Percentiles rank a stretch among this genome's conserved stretches.
Conservation (phyloP, 2,329 filamentous ascomycete genomes). For the Trichoderma simmonsii region DNA sequence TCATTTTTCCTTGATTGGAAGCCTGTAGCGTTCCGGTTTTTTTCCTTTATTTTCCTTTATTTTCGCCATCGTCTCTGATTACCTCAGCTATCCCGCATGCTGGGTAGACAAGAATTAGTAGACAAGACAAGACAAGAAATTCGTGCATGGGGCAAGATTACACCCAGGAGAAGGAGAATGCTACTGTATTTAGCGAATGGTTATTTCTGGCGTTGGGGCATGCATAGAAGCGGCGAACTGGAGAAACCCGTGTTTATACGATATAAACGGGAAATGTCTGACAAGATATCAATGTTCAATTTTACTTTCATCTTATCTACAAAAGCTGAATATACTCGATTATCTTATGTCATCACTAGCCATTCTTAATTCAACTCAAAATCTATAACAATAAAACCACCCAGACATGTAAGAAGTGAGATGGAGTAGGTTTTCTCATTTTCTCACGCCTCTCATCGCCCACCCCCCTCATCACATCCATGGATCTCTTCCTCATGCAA, state of each 20-base stretch:
- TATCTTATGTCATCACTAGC: neutral
- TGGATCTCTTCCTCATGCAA: neutral
- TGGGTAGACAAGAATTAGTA: conserved; percentile 1
- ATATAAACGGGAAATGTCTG: neutral
- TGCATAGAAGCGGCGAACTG: conserved; percentile 7
- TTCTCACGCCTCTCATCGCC: neutral
- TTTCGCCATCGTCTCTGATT: neutral
- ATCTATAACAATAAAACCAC: neutral
- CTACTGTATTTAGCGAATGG: neutral
- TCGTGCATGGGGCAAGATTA: neutral
- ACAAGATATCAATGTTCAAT: neutral
- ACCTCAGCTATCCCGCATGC: neutral
- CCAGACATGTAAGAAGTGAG: neutral
- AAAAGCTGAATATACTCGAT: neutral
- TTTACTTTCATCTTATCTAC: neutral
- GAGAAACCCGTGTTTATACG: neutral
- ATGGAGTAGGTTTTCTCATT: neutral
- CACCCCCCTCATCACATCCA: neutral
- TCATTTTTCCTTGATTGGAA: neutral
- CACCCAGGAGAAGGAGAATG: conserved; percentile 5
- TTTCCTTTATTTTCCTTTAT: neutral
- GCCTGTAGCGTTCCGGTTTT: neutral
- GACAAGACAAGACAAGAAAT: conserved; percentile 1
- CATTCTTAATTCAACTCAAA: neutral
- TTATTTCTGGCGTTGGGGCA: neutral